Base-by-base conservation (phyloP, 805 yeast genomes). In the Ogataea methanolica region DNA sequence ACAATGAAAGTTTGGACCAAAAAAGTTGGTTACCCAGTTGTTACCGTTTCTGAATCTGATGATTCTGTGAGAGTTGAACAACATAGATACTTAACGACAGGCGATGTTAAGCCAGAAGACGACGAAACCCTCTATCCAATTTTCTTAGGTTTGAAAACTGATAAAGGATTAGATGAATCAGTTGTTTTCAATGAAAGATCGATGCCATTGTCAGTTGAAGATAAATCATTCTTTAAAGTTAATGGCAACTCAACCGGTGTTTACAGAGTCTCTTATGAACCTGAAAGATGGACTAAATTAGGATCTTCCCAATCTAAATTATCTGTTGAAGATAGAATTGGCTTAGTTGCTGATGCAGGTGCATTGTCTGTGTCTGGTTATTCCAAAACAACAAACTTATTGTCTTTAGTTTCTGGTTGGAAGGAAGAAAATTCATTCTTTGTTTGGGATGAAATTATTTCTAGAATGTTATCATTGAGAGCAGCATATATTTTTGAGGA, bases 1-100 rank as follows among this genome's bases (percentile, higher is more conserved):
- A 77, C 82, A 59, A 83, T 88, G 89, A 75, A 78, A 48, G 64
- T 75, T 33, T 88, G 96, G 96, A 85, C 86, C 51, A 73, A 73
- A 44, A 74, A 79, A 58, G 80, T 83, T 42, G 96, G 96, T 33
- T 88, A 75, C 68, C 96, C 96, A 6, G 68, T 84, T 23, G 63
- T 88, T 23, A 69, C 73, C 31, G 91, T 85, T 26, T 66, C 60
- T 11, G 60, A 57, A 42, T 48, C 62, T 11, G 71, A 69, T 44
- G 61, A 65, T 14, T 39, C 47, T 21, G 53, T 63, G 21, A 61
- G 59, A 7, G 66, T 82, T 42, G 65, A 61, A 39, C 92, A 85
- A 69, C 72, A 79, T 51, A 74, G 92, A 57, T 85, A 78, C 64
- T 69, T 85, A 53, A 74, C 78, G 39, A 74, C 85, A 29, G 90